Percentiles rank a stretch among this genome's conserved stretches.
phyloP scores from a whole-genome alignment of 2,329 filamentous ascomycete genomes.

The Aspergillus costaricaensis region DNA sequence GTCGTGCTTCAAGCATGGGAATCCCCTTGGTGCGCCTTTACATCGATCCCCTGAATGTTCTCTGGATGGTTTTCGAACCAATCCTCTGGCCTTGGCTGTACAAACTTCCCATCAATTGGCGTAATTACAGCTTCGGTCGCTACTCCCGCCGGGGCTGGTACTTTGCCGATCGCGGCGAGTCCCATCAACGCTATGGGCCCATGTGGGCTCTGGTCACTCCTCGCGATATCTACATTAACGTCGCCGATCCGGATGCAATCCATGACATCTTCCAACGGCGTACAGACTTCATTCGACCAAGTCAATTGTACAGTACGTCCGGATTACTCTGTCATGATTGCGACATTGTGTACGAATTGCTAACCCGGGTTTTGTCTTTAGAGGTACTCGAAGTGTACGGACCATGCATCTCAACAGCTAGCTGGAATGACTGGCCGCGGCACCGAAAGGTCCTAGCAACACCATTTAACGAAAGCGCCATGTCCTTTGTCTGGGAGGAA shows the following conservation, averaged over 20 bases:
- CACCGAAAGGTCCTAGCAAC: slow-evolving; percentile 8
- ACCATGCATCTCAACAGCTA: slow-evolving; percentile 7
- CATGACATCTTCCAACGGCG: slow-evolving; percentile 4
- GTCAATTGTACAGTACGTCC: slow-evolving; percentile 4
- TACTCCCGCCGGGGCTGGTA: slow-evolving; percentile 8
- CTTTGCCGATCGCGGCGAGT: slow-evolving; percentile 7
- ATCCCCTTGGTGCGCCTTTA: slow-evolving; percentile 7
- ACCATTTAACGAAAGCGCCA: slow-evolving; percentile 6
- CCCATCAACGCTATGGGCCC: slow-evolving; percentile 1
- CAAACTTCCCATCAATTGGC: slow-evolving; percentile 4
- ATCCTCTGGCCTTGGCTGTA: slow-evolving; percentile 7
- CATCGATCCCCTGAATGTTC: slow-evolving; percentile 1
- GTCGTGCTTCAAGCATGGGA: slow-evolving; percentile 2
- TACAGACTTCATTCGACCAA: slow-evolving; percentile 5
- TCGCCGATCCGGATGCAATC: slow-evolving; percentile 1
- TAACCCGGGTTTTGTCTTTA: neutral
- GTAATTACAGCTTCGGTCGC: slow-evolving; percentile 4
- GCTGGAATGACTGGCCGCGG: slow-evolving; percentile 3
- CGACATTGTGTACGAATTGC: neutral
- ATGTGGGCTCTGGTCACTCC: slow-evolving; percentile 9
- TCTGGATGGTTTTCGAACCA: neutral
- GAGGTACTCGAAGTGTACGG: slow-evolving; percentile 9
- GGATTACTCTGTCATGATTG: neutral
- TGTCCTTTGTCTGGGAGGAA: slow-evolving; percentile 8
- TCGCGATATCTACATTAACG: slow-evolving; percentile 2